Conservation (phyloP, 345 rosid species). For the Acer saccharum region DNA sequence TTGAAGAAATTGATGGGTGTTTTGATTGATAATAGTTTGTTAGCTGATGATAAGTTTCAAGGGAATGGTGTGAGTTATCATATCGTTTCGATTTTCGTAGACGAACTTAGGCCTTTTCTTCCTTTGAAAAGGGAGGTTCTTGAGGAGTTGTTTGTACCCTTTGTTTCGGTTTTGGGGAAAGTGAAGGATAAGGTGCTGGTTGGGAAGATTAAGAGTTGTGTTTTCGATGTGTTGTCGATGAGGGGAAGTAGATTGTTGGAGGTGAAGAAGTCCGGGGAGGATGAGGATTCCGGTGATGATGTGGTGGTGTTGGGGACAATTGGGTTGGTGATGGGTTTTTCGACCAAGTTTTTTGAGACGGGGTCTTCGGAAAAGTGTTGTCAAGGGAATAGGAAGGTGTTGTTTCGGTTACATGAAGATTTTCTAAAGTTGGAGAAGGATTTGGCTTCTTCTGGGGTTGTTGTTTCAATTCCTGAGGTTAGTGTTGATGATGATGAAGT, state of each 20-base stretch:
- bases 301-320: slow-evolving; percentile 59
- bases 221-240: slow-evolving; percentile 63
- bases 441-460: slow-evolving; percentile 40
- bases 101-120: slow-evolving; percentile 68
- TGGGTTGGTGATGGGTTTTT: slow-evolving; percentile 54
- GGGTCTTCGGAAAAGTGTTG: slow-evolving; percentile 71
- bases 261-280: slow-evolving; percentile 38
- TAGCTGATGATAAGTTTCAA: slow-evolving; percentile 53
- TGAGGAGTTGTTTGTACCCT: slow-evolving; percentile 49
- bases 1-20: slow-evolving; percentile 44
- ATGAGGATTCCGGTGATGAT: slow-evolving; percentile 41
- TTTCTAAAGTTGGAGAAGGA: slow-evolving; percentile 82
- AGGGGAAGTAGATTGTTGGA: slow-evolving; percentile 63
- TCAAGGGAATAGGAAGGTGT: slow-evolving; percentile 85
- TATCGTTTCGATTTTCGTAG: slow-evolving; percentile 67
- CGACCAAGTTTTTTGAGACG: slow-evolving; percentile 66
- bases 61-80: slow-evolving; percentile 91
- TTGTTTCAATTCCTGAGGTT: slow-evolving; percentile 43
- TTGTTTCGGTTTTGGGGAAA: slow-evolving; percentile 53
- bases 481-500: slow-evolving; percentile 41
- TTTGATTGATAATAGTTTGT: slow-evolving; percentile 50
- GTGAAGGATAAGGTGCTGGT: slow-evolving; percentile 67
- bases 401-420: slow-evolving; percentile 63
- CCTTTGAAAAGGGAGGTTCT: slow-evolving; percentile 56
- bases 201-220: slow-evolving; percentile 68